Base-by-base conservation (phyloP, 1,284 basidiomycete species). In the Pisolithus thermaeus region DNA sequence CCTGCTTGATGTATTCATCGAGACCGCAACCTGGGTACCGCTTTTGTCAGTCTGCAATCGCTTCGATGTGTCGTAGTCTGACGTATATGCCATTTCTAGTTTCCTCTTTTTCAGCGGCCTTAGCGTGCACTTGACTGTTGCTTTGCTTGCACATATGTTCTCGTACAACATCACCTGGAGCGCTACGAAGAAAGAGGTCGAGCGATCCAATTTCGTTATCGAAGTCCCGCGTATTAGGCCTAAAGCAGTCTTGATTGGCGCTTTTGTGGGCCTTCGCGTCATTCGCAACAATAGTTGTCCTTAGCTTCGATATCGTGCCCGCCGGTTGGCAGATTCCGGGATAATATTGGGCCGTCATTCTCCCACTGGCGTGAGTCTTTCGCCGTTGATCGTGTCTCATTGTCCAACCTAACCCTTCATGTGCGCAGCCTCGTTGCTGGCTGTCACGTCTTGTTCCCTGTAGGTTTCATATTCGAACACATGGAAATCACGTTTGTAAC, bases 1-100 rank as follows among this genome's bases (percentile, higher is more conserved):
- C 49, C 63, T 88, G 12, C 57, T 79, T 16, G 71, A 72, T 14
- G 67, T 80, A 1, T 61, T 80, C 22, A 54, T 79, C 25, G 84
- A 87, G 65, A 89, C 88, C 59, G 57, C 84, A 49, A 80, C 75
- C 22, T 90, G 86, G 83, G 61, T 86, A 22, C 85, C 85, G 2
- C 86, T 85, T 78, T 85, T 86, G 83, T 84, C 60, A 61, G 83
- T 76, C 25, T 9, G 6, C n/a, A 14, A 2, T 27, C 22, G 14
- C 8, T 6, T 25, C 28, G 1, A 23, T 25, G 25, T 14, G 22
- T 22, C n/a, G 9, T 30, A 27, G 30, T 43, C 23, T 28, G 22
- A 28, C 27, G 14, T 28, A 43, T 42, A 42, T 22, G 20, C 20
- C 39, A 4, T 30, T 35, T 3, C 9, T n/a, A 71, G 73, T 61